Conservation (phyloP, 2,329 filamentous ascomycete species). For the Fusarium pseudograminearum region DNA sequence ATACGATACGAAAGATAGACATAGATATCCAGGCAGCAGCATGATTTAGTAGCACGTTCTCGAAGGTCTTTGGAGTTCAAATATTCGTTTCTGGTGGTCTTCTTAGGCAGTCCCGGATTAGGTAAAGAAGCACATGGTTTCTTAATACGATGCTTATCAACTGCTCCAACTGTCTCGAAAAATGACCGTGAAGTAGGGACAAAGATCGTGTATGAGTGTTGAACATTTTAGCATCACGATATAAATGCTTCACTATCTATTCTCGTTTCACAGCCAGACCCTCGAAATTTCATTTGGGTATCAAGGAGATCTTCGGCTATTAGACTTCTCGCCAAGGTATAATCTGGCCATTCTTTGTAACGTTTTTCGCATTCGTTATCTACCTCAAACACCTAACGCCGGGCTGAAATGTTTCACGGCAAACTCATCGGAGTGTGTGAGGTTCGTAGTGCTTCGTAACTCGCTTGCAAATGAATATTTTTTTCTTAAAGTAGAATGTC, state of each 20-base stretch:
- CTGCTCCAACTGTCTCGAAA: background rate
- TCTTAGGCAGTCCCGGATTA: background rate
- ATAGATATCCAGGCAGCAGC: slow-evolving; percentile 30
- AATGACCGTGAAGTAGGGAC: background rate
- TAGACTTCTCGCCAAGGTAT: background rate
- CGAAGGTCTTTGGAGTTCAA: background rate
- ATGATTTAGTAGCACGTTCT: background rate
- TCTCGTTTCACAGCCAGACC: background rate
- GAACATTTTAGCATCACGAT: background rate
- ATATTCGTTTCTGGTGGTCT: background rate
- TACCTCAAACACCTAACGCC: slow-evolving; percentile 47
- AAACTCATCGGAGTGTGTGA: slow-evolving; percentile 1
- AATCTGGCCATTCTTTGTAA: slow-evolving; percentile 6
- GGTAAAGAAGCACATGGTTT: background rate
- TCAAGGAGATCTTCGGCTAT: background rate
- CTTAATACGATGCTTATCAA: background rate
- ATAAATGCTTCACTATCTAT: background rate
- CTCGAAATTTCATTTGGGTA: background rate
- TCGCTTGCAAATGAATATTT: background rate
- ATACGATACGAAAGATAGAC: slow-evolving; percentile 38
- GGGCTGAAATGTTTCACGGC: slow-evolving; percentile 40
- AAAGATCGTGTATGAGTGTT: background rate
- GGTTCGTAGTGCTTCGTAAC: background rate
- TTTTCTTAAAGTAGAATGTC: slow-evolving; percentile 50
- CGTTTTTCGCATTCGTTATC: slow-evolving; percentile 25